Percentiles rank a stretch among this genome's conserved stretches.
phyloP scores from a whole-genome alignment of 2,329 filamentous ascomycete genomes.

The Teratosphaeria destructans region DNA sequence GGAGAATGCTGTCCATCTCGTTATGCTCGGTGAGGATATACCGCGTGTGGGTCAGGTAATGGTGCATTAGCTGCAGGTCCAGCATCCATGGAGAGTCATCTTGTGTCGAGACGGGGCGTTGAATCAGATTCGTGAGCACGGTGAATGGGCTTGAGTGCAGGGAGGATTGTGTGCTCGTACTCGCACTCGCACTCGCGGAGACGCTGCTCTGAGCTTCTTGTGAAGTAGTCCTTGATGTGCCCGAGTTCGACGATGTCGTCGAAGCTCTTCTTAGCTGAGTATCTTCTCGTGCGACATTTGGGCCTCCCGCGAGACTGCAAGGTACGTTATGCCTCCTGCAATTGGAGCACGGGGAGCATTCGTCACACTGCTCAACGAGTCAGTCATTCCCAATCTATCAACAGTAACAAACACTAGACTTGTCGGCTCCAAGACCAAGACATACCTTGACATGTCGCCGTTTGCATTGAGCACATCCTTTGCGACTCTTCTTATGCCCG shows the following conservation, averaged over 20 bases:
- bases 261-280: constrained; percentile 14
- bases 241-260: constrained; percentile 10
- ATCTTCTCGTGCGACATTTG: constrained; percentile 20
- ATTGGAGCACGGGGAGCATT: constrained; percentile 22
- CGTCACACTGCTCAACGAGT: constrained; percentile 18
- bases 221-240: constrained; percentile 9
- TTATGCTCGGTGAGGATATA: constrained; percentile 16
- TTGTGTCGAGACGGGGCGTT: constrained; percentile 11
- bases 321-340: constrained; percentile 20
- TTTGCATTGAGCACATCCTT: constrained; percentile 23
- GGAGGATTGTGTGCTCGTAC: constrained; percentile 1
- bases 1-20: constrained; percentile 11
- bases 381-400: background rate
- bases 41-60: constrained; percentile 16
- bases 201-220: constrained; percentile 7
- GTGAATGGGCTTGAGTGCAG: constrained; percentile 11
- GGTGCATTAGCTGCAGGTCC: constrained; percentile 23
- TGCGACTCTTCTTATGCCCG: constrained; percentile 6
- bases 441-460: constrained; percentile 23
- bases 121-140: constrained; percentile 17
- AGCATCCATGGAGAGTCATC: constrained; percentile 15
- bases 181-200: constrained; percentile 4
- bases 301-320: constrained; percentile 23
- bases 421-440: background rate
- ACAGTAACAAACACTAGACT: background rate